Percentiles rank a stretch among this genome's conserved stretches.
Evolutionary conservation across 1,284 basidiomycete species (phyloP).

Genomic region (Malassezia japonica): DNA sequence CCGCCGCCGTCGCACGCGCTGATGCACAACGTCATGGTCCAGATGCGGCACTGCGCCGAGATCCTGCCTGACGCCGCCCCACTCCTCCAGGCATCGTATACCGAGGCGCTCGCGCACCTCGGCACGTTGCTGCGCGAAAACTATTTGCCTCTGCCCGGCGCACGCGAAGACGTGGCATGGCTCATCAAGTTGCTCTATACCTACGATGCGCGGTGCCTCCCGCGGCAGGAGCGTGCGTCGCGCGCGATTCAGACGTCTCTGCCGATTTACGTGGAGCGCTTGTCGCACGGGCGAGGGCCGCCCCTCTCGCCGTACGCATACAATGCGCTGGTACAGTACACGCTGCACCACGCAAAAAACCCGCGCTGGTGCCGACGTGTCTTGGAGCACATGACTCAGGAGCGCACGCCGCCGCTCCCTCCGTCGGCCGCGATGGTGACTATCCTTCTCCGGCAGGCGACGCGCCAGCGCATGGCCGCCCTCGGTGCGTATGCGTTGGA

Average conservation of each 20-base stretch:
- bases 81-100: not conserved
- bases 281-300: not conserved
- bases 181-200: constrained; percentile 12
- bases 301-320: constrained; percentile 3
- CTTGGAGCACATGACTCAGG: constrained; percentile 14
- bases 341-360: constrained; percentile 1
- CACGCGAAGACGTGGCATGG: constrained; percentile 10
- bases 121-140: constrained; percentile 10
- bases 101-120: constrained; percentile 1
- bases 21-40: constrained; percentile 16
- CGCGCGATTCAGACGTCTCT: not conserved
- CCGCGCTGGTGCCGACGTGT: constrained; percentile 12
- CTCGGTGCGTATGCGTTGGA: constrained; percentile 9
- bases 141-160: constrained; percentile 6
- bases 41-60: constrained; percentile 4
- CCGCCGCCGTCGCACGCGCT: constrained; percentile 12
- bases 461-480: not conserved
- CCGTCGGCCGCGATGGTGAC: constrained; percentile 8
- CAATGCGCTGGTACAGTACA: constrained; percentile 14
- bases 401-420: constrained; percentile 6
- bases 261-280: constrained; percentile 1
- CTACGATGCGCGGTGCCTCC: not conserved
- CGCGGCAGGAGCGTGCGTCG: not conserved
- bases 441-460: constrained; percentile 12
- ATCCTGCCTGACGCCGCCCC: not conserved